These are phyloP conservation scores for Terana coerulea DNA, from an alignment of 768 basidiomycete genomes.

Conservation along the genomic window DNA sequence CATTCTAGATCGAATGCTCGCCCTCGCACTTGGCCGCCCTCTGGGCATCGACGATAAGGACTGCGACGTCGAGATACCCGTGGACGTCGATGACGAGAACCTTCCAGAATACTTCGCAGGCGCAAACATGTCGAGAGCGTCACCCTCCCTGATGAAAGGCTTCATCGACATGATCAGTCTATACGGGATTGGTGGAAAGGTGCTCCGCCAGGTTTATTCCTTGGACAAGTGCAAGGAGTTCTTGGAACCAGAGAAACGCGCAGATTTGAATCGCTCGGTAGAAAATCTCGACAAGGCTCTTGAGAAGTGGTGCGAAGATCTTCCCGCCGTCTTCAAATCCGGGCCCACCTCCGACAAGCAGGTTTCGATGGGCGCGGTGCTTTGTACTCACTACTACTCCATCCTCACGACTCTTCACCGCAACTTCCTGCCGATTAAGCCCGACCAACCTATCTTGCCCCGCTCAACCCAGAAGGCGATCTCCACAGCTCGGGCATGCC, in stretches of 20 bases:
- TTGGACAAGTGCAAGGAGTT: conserved; percentile 73
- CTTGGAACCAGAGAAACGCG: conserved; percentile 68
- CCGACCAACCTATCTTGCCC: conserved; percentile 62
- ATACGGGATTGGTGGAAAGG: conserved; percentile 81
- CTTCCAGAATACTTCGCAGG: conserved; percentile 71
- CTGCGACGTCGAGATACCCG: conserved; percentile 84
- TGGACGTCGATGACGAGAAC: conserved; percentile 78
- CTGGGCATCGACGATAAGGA: conserved; percentile 87
- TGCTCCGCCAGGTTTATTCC: conserved; percentile 80
- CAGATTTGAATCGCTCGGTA: conserved; percentile 73
- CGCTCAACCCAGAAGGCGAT: conserved; percentile 80
- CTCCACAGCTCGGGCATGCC: conserved; percentile 80
- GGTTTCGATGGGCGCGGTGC: conserved; percentile 79
- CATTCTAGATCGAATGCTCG: conserved; percentile 87
- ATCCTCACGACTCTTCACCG: conserved; percentile 84
- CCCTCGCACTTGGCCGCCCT: conserved; percentile 83
- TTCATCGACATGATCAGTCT: conserved; percentile 72
- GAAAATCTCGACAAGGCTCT: conserved; percentile 76
- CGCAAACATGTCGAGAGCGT: conserved; percentile 48
- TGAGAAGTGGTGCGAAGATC: conserved; percentile 77
- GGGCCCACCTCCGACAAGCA: conserved; percentile 72
- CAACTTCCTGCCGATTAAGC: conserved; percentile 78
- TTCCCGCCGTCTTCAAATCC: conserved; percentile 73
- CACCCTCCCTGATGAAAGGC: conserved; percentile 76
- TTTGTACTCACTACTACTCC: conserved; percentile 89